Base-by-base conservation (phyloP, 2,329 filamentous ascomycete species). In the Ophiostoma angusticollis region DNA sequence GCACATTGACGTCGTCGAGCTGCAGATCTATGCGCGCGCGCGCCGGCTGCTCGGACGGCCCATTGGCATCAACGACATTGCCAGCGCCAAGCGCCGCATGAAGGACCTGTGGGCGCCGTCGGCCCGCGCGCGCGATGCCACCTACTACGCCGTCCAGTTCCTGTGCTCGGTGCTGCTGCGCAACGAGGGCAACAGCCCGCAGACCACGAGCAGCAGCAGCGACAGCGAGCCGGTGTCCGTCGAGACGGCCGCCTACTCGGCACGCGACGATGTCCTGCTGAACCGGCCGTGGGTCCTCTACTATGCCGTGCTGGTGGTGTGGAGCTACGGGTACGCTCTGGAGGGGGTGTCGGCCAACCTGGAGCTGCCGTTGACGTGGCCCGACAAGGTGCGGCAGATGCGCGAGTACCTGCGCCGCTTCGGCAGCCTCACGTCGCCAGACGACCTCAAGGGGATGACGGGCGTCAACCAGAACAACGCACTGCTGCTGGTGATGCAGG, bases 271-370 rank as follows among this genome's bases (percentile, higher is more conserved):
- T 51, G 82, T 86, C 38, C 68, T 95, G 2, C 70, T 96, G 43
- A 93, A 96, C 53, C 72, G 91, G 13, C 84, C 89, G 0, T 98
- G 91, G 89, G 86, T 95, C 9, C 66, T 96, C 37, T 98, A 95
- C 59, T 93, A 94, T 54, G 84, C 91, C 1, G 78, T 80, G 0
- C 68, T 98, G 12, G 84, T 95, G 17, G 83, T 96, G 1, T 98
- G 91, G 91, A 85, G 78, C 44, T 98, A 96, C 52, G 89, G 87
- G 3, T 95, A 78, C 54, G 86, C 89, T 0, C 65, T 93, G 16
- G 91, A 96, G 49, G 91, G 91, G 0, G 73, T 85, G 0, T 74
- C 83, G 41, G 63, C 68, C 6, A 60, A 58, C 4, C 52, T 60
- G 36, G 68, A 60, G 49, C 60, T 63, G 16, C 74, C 82, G 40